These are phyloP conservation scores for Trichoderma guizhouense DNA, from an alignment of 2,329 filamentous ascomycete genomes.

Conservation along the genomic window DNA sequence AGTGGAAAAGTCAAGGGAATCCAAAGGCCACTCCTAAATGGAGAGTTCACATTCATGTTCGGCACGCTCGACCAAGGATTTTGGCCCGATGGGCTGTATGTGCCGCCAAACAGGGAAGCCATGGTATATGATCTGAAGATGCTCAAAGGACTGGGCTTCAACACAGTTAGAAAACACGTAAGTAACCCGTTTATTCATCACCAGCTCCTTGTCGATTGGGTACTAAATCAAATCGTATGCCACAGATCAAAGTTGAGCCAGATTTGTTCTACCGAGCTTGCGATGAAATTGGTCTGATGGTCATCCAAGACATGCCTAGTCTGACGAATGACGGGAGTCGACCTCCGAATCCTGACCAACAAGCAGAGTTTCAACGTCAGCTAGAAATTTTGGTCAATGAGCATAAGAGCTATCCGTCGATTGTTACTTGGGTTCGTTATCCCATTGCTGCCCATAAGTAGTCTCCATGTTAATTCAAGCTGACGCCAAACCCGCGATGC, in stretches of 20 bases:
- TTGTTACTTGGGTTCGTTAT: conserved; percentile 56
- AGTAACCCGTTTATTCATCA: conserved; percentile 26
- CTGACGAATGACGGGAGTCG: conserved; percentile 38
- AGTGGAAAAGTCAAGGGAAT: conserved; percentile 55
- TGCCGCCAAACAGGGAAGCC: conserved; percentile 61
- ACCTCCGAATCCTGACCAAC: conserved; percentile 45
- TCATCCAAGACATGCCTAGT: conserved; percentile 72
- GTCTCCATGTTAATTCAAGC: neutral
- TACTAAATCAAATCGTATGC: conserved; percentile 19
- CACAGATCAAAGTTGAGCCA: conserved; percentile 63
- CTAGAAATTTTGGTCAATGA: conserved; percentile 60
- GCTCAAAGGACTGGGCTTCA: conserved; percentile 64
- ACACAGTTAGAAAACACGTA: conserved; percentile 68
- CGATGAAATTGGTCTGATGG: conserved; percentile 61
- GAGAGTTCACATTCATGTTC: conserved; percentile 65
- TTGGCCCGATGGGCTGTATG: conserved; percentile 68
- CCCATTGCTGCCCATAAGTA: neutral
- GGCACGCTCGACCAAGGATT: conserved; percentile 68
- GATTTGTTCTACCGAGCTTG: conserved; percentile 66
- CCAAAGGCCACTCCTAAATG: conserved; percentile 62
- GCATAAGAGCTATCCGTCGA: conserved; percentile 61
- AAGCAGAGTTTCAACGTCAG: conserved; percentile 63
- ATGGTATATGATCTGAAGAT: conserved; percentile 64
- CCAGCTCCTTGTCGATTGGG: neutral
- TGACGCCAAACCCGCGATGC: neutral